Percentiles rank a stretch among this genome's conserved stretches.
These are phyloP conservation scores for Tripidium arundinaceum DNA, from an alignment of 202 grass and related monocot genomes.

Conservation along the genomic window DNA sequence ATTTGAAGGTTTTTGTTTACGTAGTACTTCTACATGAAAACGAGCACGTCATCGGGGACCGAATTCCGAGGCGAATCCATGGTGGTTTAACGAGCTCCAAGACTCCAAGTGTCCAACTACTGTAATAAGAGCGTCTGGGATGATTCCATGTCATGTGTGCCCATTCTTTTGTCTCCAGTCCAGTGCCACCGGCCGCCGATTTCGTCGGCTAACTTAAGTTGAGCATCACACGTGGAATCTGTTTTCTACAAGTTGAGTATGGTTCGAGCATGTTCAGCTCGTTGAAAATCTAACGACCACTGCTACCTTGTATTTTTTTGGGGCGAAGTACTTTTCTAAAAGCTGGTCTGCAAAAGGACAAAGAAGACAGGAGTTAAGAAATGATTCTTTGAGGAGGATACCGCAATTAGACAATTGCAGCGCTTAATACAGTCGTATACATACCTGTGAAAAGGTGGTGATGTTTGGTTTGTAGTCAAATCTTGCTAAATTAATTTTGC, in stretches of 20 bases:
- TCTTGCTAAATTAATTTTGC: too few relatives aligned
- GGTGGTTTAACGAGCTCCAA: neutral
- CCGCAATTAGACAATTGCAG: neutral
- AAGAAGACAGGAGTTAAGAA: too few relatives aligned
- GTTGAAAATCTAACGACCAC: slow-evolving; percentile 26
- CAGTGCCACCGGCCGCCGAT: slow-evolving; percentile 22
- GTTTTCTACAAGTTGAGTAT: neutral
- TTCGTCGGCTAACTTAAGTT: slow-evolving; percentile 32
- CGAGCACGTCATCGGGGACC: neutral
- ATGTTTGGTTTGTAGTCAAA: too few relatives aligned
- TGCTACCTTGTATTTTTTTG: too few relatives aligned
- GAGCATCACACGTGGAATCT: neutral
- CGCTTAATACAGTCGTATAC: too few relatives aligned
- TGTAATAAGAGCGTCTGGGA: neutral
- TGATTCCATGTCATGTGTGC: neutral
- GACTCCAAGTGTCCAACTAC: too few relatives aligned
- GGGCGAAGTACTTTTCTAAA: too few relatives aligned
- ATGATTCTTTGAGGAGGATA: neutral
- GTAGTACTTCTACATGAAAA: neutral
- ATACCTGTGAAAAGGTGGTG: too few relatives aligned
- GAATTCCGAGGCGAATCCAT: neutral
- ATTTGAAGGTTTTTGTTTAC: too few relatives aligned
- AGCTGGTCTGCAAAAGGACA: too few relatives aligned
- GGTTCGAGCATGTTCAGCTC: slow-evolving; percentile 10
- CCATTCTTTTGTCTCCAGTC: slow-evolving; percentile 7